These are phyloP conservation scores for Calocybe cyanea DNA, from an alignment of 768 basidiomycete genomes.

Conservation along the genomic window DNA sequence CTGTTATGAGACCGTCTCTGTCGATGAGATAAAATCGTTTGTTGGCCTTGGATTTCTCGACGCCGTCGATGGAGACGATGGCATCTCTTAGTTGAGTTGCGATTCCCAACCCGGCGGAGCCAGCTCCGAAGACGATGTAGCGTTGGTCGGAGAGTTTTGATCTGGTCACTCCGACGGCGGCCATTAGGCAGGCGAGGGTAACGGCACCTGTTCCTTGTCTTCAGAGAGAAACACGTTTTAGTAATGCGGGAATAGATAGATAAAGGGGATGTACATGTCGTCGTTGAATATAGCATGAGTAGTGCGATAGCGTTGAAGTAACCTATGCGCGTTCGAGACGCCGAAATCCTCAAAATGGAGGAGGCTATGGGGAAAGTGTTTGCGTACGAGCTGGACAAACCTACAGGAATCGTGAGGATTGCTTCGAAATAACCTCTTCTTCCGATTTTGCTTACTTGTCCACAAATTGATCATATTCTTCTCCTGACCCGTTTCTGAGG, in stretches of 20 bases:
- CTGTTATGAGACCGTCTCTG: conserved; percentile 51
- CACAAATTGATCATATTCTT: conserved; percentile 73
- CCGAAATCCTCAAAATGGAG: conserved; percentile 89
- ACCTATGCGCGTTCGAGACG: conserved; percentile 65
- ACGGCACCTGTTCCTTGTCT: conserved; percentile 80
- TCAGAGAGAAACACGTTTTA: background rate
- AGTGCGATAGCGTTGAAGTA: conserved; percentile 60
- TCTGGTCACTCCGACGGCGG: conserved; percentile 65
- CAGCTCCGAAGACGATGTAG: conserved; percentile 76
- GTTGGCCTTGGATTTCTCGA: conserved; percentile 57
- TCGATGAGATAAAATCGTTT: conserved; percentile 72
- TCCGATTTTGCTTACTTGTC: conserved; percentile 53
- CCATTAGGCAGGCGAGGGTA: conserved; percentile 64
- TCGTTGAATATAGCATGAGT: conserved; percentile 80
- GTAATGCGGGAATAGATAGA: background rate
- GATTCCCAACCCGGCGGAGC: conserved; percentile 81
- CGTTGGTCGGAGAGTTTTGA: conserved; percentile 67
- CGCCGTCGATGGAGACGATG: conserved; percentile 51
- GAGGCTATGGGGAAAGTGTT: conserved; percentile 61
- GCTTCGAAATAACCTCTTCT: too few relatives aligned
- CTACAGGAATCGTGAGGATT: conserved; percentile 27
- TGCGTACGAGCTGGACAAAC: conserved; percentile 74
- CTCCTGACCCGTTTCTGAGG: conserved; percentile 64
- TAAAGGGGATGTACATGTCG: conserved; percentile 53
- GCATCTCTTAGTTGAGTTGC: conserved; percentile 74